phyloP scores from a whole-genome alignment of 2,329 filamentous ascomycete species.

The Apiospora phragmitis region DNA sequence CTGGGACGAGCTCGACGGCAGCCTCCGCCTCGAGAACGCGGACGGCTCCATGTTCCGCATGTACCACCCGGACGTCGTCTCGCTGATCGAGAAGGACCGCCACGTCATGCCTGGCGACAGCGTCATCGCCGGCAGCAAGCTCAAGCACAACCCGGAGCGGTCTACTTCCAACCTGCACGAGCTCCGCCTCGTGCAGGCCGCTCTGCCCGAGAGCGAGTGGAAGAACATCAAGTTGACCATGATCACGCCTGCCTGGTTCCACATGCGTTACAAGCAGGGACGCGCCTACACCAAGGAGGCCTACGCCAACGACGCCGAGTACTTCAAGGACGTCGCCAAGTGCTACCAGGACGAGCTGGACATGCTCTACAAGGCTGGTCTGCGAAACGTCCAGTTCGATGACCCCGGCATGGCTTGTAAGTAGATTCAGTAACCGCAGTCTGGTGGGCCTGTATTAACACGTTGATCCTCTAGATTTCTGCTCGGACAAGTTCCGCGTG shows the following conservation, averaged over 20 bases:
- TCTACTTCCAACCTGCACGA: slow-evolving; percentile 51
- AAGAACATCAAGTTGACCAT: slow-evolving; percentile 54
- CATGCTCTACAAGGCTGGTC: slow-evolving; percentile 61
- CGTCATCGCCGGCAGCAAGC: slow-evolving; percentile 52
- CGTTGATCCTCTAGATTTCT: slow-evolving; percentile 57
- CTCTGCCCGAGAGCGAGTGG: slow-evolving; percentile 49
- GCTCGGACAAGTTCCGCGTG: slow-evolving; percentile 68
- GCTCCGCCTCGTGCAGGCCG: slow-evolving; percentile 47
- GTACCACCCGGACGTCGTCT: slow-evolving; percentile 56
- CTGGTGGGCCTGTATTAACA: background rate
- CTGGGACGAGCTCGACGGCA: slow-evolving; percentile 56
- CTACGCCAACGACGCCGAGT: slow-evolving; percentile 59
- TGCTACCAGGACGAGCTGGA: slow-evolving; percentile 65
- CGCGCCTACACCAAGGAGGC: slow-evolving; percentile 57
- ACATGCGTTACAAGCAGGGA: slow-evolving; percentile 58
- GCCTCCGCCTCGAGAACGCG: slow-evolving; percentile 48
- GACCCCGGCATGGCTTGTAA: slow-evolving; percentile 67
- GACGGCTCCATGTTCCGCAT: slow-evolving; percentile 53
- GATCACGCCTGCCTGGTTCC: slow-evolving; percentile 56
- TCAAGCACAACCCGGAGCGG: slow-evolving; percentile 42
- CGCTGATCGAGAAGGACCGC: slow-evolving; percentile 51
- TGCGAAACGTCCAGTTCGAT: slow-evolving; percentile 68
- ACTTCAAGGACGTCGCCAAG: slow-evolving; percentile 65
- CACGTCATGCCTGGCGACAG: slow-evolving; percentile 58
- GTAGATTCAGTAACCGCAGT: slow-evolving; percentile 25